phyloP scores from a whole-genome alignment of 2,329 filamentous ascomycete species.

The Calonectria fujianensis region DNA sequence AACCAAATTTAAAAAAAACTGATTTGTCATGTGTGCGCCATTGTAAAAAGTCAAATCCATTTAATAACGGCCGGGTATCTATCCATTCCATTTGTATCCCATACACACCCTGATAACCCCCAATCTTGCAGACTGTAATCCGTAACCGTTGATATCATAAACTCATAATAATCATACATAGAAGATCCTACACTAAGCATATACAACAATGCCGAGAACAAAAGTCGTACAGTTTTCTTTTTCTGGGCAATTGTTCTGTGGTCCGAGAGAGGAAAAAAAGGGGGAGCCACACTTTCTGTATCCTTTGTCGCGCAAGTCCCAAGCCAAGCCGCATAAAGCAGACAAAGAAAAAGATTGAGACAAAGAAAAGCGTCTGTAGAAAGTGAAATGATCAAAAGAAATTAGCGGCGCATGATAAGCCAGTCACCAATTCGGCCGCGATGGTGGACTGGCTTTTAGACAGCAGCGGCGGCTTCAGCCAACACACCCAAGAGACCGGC shows the following conservation, averaged over 20 bases:
- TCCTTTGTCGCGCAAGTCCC: neutral
- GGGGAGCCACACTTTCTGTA: constrained; percentile 1
- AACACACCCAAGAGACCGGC: constrained; percentile 75
- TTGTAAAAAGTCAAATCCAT: neutral
- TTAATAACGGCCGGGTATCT: constrained; percentile 36
- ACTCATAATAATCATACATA: constrained; percentile 34
- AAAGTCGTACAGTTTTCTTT: constrained; percentile 15
- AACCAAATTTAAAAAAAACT: neutral
- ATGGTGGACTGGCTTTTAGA: constrained; percentile 42
- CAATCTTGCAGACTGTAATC: constrained; percentile 12
- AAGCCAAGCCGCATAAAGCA: neutral
- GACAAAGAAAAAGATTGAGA: constrained; percentile 23
- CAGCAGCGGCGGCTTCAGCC: constrained; percentile 70
- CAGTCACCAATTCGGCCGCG: constrained; percentile 15
- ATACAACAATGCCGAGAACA: constrained; percentile 30
- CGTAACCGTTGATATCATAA: constrained; percentile 42
- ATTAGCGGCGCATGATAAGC: constrained; percentile 20
- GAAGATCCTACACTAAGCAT: constrained; percentile 37
- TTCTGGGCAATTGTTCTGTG: constrained; percentile 47
- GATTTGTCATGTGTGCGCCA: neutral
- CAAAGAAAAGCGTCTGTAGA: neutral
- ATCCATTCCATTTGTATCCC: constrained; percentile 29
- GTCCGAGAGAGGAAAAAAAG: constrained; percentile 20
- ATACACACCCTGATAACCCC: constrained; percentile 23
- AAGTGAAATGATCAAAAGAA: neutral